These are phyloP conservation scores for Diaporthe batatas DNA, from an alignment of 2,329 filamentous ascomycete species.

Conservation along the genomic window DNA sequence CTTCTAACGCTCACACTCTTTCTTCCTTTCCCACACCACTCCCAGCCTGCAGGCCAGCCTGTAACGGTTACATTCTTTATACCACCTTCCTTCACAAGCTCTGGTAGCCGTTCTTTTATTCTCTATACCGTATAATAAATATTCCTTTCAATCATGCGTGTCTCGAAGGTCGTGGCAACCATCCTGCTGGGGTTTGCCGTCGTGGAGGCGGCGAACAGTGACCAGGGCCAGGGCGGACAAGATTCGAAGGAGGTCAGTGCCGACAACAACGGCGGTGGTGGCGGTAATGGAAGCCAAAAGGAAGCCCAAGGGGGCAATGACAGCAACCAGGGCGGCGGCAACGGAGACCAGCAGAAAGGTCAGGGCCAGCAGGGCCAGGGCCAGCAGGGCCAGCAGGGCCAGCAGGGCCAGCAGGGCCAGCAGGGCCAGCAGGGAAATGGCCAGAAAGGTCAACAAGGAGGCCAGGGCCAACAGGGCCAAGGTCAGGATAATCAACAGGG, in stretches of 20 bases:
- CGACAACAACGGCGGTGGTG: slow-evolving; percentile 27
- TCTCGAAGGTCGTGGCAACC: slow-evolving; percentile 45
- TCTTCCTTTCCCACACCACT: neutral
- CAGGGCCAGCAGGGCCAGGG: slow-evolving; percentile 1
- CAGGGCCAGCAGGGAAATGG: neutral
- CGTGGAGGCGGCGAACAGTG: slow-evolving; percentile 44
- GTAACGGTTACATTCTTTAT: slow-evolving; percentile 26
- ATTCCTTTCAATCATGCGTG: slow-evolving; percentile 43
- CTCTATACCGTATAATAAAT: slow-evolving; percentile 28
- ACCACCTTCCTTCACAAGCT: slow-evolving; percentile 17
- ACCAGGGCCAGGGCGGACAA: slow-evolving; percentile 20
- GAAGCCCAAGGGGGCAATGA: slow-evolving; percentile 35
- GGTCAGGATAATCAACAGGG: neutral
- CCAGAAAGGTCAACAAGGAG: neutral
- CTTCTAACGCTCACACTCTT: slow-evolving; percentile 4
- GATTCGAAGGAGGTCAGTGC: slow-evolving; percentile 30
- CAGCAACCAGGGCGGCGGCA: slow-evolving; percentile 6
- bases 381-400: slow-evolving; percentile 3
- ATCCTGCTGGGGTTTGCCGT: slow-evolving; percentile 45
- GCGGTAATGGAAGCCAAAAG: slow-evolving; percentile 14
- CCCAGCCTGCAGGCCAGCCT: slow-evolving; percentile 40
- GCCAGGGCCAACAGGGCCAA: slow-evolving; percentile 6
- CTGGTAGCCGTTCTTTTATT: slow-evolving; percentile 37
- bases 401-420: neutral
- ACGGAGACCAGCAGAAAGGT: neutral